Conservation (phyloP, 2,329 filamentous ascomycete species). For the Trichophaea hybrida region DNA sequence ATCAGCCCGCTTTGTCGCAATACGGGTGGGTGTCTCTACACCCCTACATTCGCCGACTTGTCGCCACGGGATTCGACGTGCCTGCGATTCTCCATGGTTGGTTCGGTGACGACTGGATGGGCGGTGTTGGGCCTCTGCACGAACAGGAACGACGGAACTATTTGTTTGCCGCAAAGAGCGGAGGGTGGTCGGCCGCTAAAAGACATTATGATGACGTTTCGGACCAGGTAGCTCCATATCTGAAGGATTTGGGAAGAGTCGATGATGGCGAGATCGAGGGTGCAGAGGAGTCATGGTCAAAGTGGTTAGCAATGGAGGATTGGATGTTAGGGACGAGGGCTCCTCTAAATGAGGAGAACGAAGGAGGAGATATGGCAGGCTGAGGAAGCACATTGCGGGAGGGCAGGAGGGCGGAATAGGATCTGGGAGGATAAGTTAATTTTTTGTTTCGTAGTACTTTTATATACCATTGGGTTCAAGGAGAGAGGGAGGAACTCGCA, state of each 20-base stretch:
- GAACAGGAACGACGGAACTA: conserved; percentile 88
- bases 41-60: conserved; percentile 77
- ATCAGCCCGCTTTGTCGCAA: conserved; percentile 32
- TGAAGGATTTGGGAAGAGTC: conserved; percentile 65
- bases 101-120: conserved; percentile 84
- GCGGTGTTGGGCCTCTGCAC: conserved; percentile 67
- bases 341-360: conserved; percentile 35
- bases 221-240: conserved; percentile 72
- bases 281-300: conserved; percentile 77
- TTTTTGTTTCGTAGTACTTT: too few relatives aligned
- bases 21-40: conserved; percentile 49
- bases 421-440: too few relatives aligned
- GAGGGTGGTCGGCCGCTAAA: conserved; percentile 68
- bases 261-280: conserved; percentile 65
- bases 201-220: conserved; percentile 75
- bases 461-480: too few relatives aligned
- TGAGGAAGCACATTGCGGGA: background rate
- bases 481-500: too few relatives aligned
- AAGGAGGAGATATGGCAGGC: background rate
- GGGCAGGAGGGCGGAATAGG: too few relatives aligned
- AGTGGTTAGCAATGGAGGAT: conserved; percentile 93
- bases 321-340: conserved; percentile 90
- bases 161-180: conserved; percentile 81
- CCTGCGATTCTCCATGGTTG: conserved; percentile 81
- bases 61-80: conserved; percentile 83